phyloP scores from a whole-genome alignment of 805 yeast species.

The Cyberlindnera japonica region DNA sequence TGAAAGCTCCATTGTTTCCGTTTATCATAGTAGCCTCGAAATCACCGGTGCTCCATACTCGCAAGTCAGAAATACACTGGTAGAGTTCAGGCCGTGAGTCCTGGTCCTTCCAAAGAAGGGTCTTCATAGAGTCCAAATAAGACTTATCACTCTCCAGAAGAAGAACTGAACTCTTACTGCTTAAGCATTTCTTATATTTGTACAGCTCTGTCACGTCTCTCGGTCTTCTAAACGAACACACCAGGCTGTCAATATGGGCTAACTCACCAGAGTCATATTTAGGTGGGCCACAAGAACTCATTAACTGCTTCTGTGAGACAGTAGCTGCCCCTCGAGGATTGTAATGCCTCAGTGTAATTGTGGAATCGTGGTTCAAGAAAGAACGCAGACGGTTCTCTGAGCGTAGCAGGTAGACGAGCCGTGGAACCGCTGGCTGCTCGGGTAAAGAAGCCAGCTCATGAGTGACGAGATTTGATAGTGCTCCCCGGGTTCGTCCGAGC shows the following conservation, averaged over 20 bases:
- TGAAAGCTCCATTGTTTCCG: constrained; percentile 44
- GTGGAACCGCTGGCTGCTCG: constrained; percentile 34
- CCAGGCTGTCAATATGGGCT: constrained; percentile 21
- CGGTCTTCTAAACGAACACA: constrained; percentile 16
- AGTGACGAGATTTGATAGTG: constrained; percentile 38
- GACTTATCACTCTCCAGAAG: constrained; percentile 71
- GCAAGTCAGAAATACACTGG: constrained; percentile 54
- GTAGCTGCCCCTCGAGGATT: constrained; percentile 1
- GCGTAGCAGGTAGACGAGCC: constrained; percentile 39
- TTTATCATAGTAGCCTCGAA: constrained; percentile 52
- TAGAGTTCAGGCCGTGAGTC: constrained; percentile 49
- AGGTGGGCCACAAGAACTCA: constrained; percentile 27
- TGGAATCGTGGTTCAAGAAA: constrained; percentile 40
- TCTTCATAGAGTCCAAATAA: constrained; percentile 40
- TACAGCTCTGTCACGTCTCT: constrained; percentile 17
- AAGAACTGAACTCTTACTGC: constrained; percentile 50
- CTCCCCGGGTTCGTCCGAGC: constrained; percentile 38
- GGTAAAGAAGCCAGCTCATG: constrained; percentile 39
- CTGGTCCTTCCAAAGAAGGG: constrained; percentile 48
- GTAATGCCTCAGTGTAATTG: constrained; percentile 27
- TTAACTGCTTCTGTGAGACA: constrained; percentile 13
- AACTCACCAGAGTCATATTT: constrained; percentile 21
- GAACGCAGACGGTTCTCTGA: constrained; percentile 38
- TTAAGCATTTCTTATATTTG: constrained; percentile 20
- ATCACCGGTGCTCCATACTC: constrained; percentile 43